Base-by-base conservation (phyloP, 148 eudicot genomes). In the Chenopodium suecicum region DNA sequence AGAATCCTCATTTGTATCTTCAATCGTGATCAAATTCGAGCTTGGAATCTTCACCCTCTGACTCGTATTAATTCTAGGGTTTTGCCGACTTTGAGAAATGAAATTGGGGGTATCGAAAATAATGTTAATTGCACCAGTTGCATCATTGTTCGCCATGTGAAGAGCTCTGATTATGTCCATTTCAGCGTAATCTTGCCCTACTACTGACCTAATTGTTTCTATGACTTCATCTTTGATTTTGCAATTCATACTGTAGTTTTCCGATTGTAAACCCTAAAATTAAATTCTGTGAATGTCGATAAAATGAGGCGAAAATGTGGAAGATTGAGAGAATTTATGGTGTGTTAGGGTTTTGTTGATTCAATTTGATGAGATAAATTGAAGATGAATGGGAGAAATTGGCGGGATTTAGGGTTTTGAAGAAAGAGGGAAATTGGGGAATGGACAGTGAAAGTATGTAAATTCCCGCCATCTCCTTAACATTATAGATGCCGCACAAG, bases 111-210 rank as follows among this genome's bases (percentile, higher is more conserved):
- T 89, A 78, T 96, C 98, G 68, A 94, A 87, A 16, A 96, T 89
- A 31, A 96, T 92, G 89, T 96, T 96, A 63, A 96, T 91, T 44
- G 99, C 99, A n/a, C 91, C 95, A 5, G 98, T 91, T 29, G 87
- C 89, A 16, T 96, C 94, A 70, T 94, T 88, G 10, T 94, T 94
- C 22, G 99, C 91, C 99, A 96, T 83, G 85, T 96, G 99, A 74
- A 96, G 95, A 23, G 99, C 95, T 84, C 99, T 89, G 72, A 94
- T 91, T 31, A 96, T 85, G 83, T 94, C 98, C 99, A 96, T 96
- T 68, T 94, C 90, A 41, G 98, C 80, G 86, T 86, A 90, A 16
- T 91, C 95, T 19, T 64, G 66, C 54, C 99, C 99, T n/a, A 96
- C 89, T 69, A 96, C 86, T 32, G 98, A 88, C 12, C 92, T 88